phyloP scores from a whole-genome alignment of 306 rosid genomes.

The Pyrus pyrifolia region DNA sequence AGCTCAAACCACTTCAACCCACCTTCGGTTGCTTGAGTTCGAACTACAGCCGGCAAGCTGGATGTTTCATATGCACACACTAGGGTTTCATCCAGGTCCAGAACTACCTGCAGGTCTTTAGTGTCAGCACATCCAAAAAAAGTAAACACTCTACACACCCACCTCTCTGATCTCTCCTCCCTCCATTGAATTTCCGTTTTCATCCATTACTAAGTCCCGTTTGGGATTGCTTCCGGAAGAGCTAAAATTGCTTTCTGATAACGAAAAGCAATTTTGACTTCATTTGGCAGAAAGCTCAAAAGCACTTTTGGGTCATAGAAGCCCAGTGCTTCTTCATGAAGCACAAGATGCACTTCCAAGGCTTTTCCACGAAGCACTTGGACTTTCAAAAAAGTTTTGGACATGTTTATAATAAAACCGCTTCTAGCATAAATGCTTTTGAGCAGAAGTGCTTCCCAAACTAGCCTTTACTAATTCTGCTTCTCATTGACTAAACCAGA shows the following conservation, averaged over 20 bases:
- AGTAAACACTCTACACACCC: neutral
- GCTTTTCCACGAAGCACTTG: neutral
- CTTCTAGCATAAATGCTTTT: neutral
- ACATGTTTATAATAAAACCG: neutral
- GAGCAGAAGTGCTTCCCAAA: neutral
- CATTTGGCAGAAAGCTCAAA: neutral
- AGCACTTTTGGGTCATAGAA: neutral
- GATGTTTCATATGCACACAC: slow-evolving; percentile 88
- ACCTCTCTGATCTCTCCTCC: neutral
- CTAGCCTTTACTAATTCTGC: neutral
- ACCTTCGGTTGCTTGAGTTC: slow-evolving; percentile 74
- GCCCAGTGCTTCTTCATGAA: neutral
- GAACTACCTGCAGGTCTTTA: slow-evolving; percentile 56
- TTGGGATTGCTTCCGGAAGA: neutral
- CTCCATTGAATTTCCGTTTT: neutral
- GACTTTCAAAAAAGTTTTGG: neutral
- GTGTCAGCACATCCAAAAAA: neutral
- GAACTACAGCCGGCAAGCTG: slow-evolving; percentile 57
- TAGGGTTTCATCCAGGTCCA: slow-evolving; percentile 93
- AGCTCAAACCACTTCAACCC: slow-evolving; percentile 89
- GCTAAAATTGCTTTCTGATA: neutral
- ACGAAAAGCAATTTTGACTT: neutral
- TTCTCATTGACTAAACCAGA: neutral
- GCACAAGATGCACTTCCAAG: neutral
- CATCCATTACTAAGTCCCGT: neutral